phyloP scores from a whole-genome alignment of 805 yeast genomes.

The Hanseniaspora jakobsenii region DNA sequence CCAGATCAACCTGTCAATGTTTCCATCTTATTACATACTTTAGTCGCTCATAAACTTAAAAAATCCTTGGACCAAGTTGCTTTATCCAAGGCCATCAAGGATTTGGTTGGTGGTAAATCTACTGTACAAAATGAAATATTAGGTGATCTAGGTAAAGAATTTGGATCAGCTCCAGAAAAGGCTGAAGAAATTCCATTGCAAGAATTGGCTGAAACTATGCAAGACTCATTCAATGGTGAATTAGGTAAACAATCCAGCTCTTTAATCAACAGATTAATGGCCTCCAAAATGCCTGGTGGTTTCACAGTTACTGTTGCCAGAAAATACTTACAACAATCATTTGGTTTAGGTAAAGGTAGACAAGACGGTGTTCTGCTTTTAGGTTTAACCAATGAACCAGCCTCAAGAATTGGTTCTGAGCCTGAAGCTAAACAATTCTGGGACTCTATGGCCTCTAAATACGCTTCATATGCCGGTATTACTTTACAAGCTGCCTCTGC shows the following conservation, averaged over 20 bases:
- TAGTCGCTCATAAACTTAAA: constrained; percentile 93
- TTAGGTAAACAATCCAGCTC: constrained; percentile 91
- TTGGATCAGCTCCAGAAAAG: constrained; percentile 95
- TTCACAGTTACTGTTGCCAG: constrained; percentile 85
- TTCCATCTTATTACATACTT: constrained; percentile 62
- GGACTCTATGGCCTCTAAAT: constrained; percentile 70
- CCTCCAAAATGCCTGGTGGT: constrained; percentile 99
- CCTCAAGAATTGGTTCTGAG: constrained; percentile 74
- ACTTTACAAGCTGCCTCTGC: constrained; percentile 58
- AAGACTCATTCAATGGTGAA: constrained; percentile 75
- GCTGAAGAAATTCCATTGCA: constrained; percentile 96
- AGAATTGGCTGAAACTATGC: constrained; percentile 91
- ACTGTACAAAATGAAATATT: constrained; percentile 96
- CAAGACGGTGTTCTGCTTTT: constrained; percentile 79
- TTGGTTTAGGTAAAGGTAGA: constrained; percentile 89
- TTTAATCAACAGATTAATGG: constrained; percentile 76
- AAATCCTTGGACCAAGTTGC: constrained; percentile 78
- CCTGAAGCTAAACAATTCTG: constrained; percentile 82
- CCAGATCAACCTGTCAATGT: constrained; percentile 90
- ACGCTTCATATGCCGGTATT: constrained; percentile 73
- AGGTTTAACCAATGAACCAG: constrained; percentile 84
- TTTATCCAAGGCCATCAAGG: constrained; percentile 86
- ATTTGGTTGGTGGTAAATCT: constrained; percentile 95
- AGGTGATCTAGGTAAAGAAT: constrained; percentile 97
- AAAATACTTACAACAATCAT: constrained; percentile 80